Evolutionary conservation across 1,284 basidiomycete species (phyloP), one percentile per base, ranked within the genome.

Genomic region (Tranzscheliella williamsii): DNA sequence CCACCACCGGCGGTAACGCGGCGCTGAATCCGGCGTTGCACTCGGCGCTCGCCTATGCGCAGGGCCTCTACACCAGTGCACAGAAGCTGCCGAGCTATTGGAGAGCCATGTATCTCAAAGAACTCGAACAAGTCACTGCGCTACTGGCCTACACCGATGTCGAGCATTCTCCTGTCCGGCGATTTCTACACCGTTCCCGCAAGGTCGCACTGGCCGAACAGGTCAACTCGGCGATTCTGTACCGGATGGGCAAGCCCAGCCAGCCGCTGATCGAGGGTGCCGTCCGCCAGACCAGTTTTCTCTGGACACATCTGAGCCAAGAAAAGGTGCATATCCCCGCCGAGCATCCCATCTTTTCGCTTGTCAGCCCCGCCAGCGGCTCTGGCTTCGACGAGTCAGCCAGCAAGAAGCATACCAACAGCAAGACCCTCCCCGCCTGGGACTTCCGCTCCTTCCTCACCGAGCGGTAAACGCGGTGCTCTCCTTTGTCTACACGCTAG

Each of bases 141-240:
- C 78, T 93, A 23, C 80, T 94, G 29, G 88, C 86, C 4, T 92
- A 91, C 73, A 81, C 80, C 20, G 81, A 85, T 3, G 87, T 90
- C 0, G 87, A 90, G 73, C 81, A 81, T 37, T 87, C 87, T 54
- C 76, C 83, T 81, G 34, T 89, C 60, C 80, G 84, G 13, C 83
- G 81, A 39, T 91, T 91, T 75, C 78, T 93, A 50, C 82, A 83
- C 40, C 85, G 86, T 73, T 84, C 84, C 48, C 80, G 89, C 49
- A 83, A 90, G 42, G 86, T 88, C 63, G 84, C 84, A 5, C 83
- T 93, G 5, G 90, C 90, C 1, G 87, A 89, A 50, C 88, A 91
- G 78, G 86, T 94, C 42, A 88, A 92, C 63, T 84, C 84, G 38
- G 91, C 91, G 9, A 89, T 93, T 40, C 78, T 93, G 32, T 41